Base-by-base conservation (phyloP, 108 stramenopile species). In the Cyclotella baltica region DNA sequence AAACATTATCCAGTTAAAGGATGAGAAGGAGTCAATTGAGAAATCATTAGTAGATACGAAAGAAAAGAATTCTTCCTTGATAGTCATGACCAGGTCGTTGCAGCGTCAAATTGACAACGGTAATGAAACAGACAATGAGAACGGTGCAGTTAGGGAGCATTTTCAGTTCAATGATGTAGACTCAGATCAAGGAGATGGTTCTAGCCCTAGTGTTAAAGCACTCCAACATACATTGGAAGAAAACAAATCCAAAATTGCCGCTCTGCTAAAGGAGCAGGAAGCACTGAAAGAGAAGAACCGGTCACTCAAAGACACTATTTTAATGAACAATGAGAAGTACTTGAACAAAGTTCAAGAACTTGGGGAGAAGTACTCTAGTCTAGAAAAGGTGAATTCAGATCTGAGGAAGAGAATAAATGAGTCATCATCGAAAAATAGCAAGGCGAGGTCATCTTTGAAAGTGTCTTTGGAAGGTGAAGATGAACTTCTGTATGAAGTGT, bases 11-110 rank as follows among this genome's bases (percentile, higher is more conserved):
- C 50, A 71, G 27, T 65, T 82, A 29, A 57, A 72, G n/a, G 71
- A 70, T 34, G 75, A 82, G 19, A 75, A 43, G 30, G 37, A 63
- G 48, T 29, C 43, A 33, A 27, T 75, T 20, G 40, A 82, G 33
- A 59, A 30, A 62, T 52, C 73, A 22, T 51, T 85, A 6, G 58
- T 40, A 20, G 81, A 82, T 52, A 22, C 50, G 40, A 83, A 78
- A 52, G 77, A 86, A 37, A 69, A 70, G 43, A 69, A 55, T 43
- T 61, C 52, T 59, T 40, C 77, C 13, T 66, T 86, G 77, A 78
- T 62, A 43, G 73, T 76, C 15, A 86, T 80, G 35, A 86, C 80
- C 59, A 62, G 69, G 8, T 75, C 82, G 4, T 67, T 86, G 73
- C 76, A 86, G 38, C 73, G 83, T 53, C 82, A 83, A 67, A 43